Base-by-base conservation (phyloP, 768 basidiomycete genomes). In the Boletus rubescentipes region DNA sequence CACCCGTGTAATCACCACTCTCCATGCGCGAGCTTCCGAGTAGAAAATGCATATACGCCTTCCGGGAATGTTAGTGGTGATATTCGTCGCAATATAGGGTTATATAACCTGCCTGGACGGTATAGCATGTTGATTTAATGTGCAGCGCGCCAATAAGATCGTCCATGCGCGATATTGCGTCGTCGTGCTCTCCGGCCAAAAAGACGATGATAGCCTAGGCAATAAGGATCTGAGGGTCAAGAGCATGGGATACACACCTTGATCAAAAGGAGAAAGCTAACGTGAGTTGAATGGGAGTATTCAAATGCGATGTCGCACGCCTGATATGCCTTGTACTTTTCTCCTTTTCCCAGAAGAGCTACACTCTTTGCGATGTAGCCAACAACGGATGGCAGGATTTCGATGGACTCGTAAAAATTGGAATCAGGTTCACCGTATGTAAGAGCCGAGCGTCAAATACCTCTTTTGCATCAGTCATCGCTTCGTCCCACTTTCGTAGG, bases 11-110 rank as follows among this genome's bases (percentile, higher is more conserved):
- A 12, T 45, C 9, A 4, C 42, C 23, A 8, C 15, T n/a, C n/a
- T 56, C 35, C 43, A 52, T n/a, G 3, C 8, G 7, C 12, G 23
- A 44, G 14, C 45, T 39, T 8, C 50, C 58, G 15, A 54, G 42
- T 2, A 52, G 41, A 29, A 59, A 34, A 21, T 45, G 9, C 53
- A 57, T 57, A 34, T 49, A 31, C n/a, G 57, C 50, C 58, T 58
- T 2, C 1, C 6, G 16, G 16, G 20, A 35, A 29, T 35, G 12
- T 51, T 9, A 34, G 8, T 26, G n/a, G 5, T 31, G 5, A 35
- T 15, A 9, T n/a, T 35, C 11, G 11, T 14, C 0, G 5, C 12
- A 31, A 2, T 3, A 5, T 32, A 4, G 10, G 0, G 2, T 9
- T 8, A 16, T 40, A 7, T 12, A 42, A n/a, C 53, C 11, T n/a